Conservation (phyloP, 192 early-diverging fungal species). For the Backusella macrospora region DNA sequence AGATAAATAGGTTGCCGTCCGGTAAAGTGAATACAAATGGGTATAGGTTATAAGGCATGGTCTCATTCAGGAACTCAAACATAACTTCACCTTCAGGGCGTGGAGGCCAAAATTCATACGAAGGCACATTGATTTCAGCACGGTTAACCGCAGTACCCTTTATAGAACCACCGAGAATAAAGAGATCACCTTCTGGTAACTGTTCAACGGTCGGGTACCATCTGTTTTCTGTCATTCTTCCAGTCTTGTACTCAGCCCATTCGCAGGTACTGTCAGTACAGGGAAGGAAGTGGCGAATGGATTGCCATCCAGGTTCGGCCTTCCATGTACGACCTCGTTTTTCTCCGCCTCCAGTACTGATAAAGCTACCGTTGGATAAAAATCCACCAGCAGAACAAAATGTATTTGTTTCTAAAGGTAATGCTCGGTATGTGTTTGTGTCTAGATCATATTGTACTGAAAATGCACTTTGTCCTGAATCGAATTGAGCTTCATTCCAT, state of each 20-base stretch:
- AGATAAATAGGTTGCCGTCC: slow-evolving; percentile 53
- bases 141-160: slow-evolving; percentile 48
- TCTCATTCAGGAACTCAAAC: slow-evolving; percentile 44
- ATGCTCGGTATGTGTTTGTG: slow-evolving; percentile 44
- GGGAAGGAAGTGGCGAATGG: slow-evolving; percentile 49
- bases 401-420: slow-evolving; percentile 56
- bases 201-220: slow-evolving; percentile 51
- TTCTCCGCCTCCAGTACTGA: slow-evolving; percentile 55
- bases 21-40: slow-evolving; percentile 54
- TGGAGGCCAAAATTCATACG: slow-evolving; percentile 46
- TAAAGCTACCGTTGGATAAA: slow-evolving; percentile 54
- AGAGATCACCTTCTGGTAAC: slow-evolving; percentile 51
- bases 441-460: slow-evolving; percentile 52
- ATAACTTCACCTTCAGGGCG: slow-evolving; percentile 35
- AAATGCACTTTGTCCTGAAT: slow-evolving; percentile 46
- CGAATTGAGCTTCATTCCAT: slow-evolving; percentile 52
- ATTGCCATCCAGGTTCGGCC: slow-evolving; percentile 45
- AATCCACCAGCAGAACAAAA: slow-evolving; percentile 64
- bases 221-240: slow-evolving; percentile 32
- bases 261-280: slow-evolving; percentile 50
- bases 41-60: slow-evolving; percentile 49
- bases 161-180: slow-evolving; percentile 59
- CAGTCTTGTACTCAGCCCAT: slow-evolving; percentile 46
- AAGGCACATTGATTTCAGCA: slow-evolving; percentile 48
- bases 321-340: slow-evolving; percentile 42